Evolutionary conservation across 2,329 filamentous ascomycete genomes (phyloP), one percentile per base, ranked within the genome.

Genomic region (Ceratocystis alfenasii): DNA sequence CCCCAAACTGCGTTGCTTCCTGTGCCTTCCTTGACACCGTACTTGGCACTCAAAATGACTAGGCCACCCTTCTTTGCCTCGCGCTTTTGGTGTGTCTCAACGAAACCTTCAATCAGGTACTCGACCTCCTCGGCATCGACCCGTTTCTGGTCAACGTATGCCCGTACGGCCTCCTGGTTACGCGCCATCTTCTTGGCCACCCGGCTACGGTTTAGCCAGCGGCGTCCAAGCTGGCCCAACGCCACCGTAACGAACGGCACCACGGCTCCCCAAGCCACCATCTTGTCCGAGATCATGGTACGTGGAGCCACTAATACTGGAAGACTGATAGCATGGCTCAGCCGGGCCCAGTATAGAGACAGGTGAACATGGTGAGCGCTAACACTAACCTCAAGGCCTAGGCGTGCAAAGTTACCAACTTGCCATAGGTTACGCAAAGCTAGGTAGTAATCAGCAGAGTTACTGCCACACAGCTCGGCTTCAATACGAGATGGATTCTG

Each of bases 41-140:
- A 81, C 69, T 78, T 80, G 65, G 79, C 80, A 66, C 75, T 77
- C 63, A 79, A 66, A n/a, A 82, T 76, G 12, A 80, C 76, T n/a
- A 82, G 74, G 0, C 77, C 77, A 28, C 76, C 74, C 2, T 72
- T 71, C 25, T 71, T 65, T 60, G 69, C 68, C 61, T 75, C 72
- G 0, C 73, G 72, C n/a, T 71, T 71, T 70, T 79, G 77, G 3
- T 73, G 72, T 0, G 72, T 72, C 60, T 76, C 74, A 6, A 80
- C 75, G 1, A 75, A 74, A 5, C 74, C 72, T 1, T 75, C 74
- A 45, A 81, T 74, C 48, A 80, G 71, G n/a, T 74, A 73, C 3
- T 76, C 75, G 46, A 80, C 70, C 68, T 77, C 75, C 68, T 80
- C 78, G 1, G 79, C 79, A 68, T 80, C 78, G 57, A 75, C 72